phyloP scores from a whole-genome alignment of 306 rosid genomes.

The Ormosia emarginata region DNA sequence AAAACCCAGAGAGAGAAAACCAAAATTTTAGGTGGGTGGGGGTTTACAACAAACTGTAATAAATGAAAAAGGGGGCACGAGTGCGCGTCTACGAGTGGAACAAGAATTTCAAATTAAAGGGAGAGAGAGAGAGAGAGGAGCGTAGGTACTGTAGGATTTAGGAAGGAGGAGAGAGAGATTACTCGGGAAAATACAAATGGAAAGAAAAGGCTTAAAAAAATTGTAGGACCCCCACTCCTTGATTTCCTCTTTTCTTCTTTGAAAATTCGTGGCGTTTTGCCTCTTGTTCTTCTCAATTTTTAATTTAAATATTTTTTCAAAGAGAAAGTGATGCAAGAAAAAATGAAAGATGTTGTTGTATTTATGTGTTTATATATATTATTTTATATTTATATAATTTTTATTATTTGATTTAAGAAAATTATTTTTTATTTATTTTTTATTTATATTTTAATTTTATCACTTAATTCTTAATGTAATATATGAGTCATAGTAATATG shows the following conservation, averaged over 20 bases:
- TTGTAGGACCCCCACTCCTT: slow-evolving; percentile 3
- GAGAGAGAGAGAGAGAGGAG: slow-evolving; percentile 30
- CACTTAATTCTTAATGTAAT: too few relatives aligned
- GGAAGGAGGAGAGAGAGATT: slow-evolving; percentile 28
- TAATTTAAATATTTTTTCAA: too few relatives aligned
- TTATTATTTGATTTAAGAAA: too few relatives aligned
- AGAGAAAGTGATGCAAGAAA: too few relatives aligned
- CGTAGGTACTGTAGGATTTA: not conserved
- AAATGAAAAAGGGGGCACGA: not conserved
- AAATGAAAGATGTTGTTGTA: too few relatives aligned
- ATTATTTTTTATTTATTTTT: too few relatives aligned
- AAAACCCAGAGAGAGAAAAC: not conserved
- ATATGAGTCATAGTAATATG: too few relatives aligned
- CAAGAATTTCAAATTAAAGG: slow-evolving; percentile 62
- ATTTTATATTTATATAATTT: too few relatives aligned
- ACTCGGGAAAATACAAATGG: slow-evolving; percentile 37
- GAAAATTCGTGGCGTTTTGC: not conserved
- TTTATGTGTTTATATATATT: too few relatives aligned
- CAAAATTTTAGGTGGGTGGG: slow-evolving; percentile 4
- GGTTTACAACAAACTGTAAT: slow-evolving; percentile 12
- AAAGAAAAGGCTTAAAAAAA: not conserved
- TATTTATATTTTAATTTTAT: too few relatives aligned
- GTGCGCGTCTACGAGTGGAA: slow-evolving; percentile 41
- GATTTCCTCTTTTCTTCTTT: not conserved
- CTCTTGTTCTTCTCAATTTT: too few relatives aligned